Conservation (phyloP, 2,329 filamentous ascomycete species). For the Stachybotrys echinatus region DNA sequence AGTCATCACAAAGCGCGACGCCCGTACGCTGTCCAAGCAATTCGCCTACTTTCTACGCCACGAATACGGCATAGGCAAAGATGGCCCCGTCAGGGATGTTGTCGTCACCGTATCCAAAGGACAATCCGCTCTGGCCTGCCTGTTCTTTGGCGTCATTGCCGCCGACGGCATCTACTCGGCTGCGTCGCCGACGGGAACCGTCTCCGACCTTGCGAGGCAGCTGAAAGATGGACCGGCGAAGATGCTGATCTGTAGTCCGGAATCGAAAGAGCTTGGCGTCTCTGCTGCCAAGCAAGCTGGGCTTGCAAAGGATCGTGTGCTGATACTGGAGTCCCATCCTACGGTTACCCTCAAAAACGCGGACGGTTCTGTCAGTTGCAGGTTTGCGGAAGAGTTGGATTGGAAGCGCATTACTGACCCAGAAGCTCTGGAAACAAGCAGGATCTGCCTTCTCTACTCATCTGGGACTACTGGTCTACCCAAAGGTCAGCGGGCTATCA, state of each 20-base stretch:
- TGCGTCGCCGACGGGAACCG: constrained; percentile 43
- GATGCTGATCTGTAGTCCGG: constrained; percentile 40
- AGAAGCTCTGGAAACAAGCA: constrained; percentile 32
- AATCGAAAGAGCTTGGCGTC: constrained; percentile 38
- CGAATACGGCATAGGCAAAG: constrained; percentile 44
- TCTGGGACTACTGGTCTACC: constrained; percentile 44
- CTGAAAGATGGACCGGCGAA: constrained; percentile 30
- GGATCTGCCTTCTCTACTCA: constrained; percentile 39
- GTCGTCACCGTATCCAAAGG: constrained; percentile 53
- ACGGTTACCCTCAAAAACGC: constrained; percentile 17
- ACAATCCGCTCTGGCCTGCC: constrained; percentile 45
- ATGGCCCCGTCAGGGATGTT: constrained; percentile 44
- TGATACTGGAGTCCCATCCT: constrained; percentile 40
- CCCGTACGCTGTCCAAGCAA: constrained; percentile 41
- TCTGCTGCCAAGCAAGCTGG: constrained; percentile 43
- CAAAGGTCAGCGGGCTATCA: constrained; percentile 33
- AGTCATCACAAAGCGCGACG: constrained; percentile 45
- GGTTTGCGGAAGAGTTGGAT: constrained; percentile 30
- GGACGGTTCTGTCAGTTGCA: constrained; percentile 15
- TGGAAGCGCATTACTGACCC: constrained; percentile 52
- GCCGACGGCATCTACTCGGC: constrained; percentile 56
- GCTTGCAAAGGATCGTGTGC: constrained; percentile 38
- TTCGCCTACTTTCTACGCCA: constrained; percentile 50
- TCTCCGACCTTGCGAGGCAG: constrained; percentile 44
- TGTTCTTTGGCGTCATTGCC: constrained; percentile 53